Conservation (phyloP, 805 yeast genomes). For the Scheffersomyces amazonensis region DNA sequence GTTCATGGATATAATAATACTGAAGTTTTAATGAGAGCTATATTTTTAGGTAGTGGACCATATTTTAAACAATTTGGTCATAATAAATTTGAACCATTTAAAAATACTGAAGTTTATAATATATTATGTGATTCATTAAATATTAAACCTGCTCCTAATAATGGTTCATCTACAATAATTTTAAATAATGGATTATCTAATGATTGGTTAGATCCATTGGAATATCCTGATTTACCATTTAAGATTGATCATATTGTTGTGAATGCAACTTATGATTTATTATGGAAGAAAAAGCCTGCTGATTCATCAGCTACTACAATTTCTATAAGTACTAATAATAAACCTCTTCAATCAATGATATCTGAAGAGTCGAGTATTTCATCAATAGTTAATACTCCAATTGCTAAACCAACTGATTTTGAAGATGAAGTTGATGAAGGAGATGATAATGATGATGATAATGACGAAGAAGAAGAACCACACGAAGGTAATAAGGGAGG, state of each 20-base stretch:
- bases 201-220: conserved; percentile 46
- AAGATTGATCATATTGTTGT: conserved; percentile 42
- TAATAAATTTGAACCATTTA: conserved; percentile 56
- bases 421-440: not conserved
- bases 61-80: conserved; percentile 46
- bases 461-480: conserved; percentile 15
- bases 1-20: conserved; percentile 84
- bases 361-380: conserved; percentile 20
- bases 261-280: conserved; percentile 51
- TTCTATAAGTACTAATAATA: conserved; percentile 16
- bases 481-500: conserved; percentile 13
- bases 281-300: conserved; percentile 22
- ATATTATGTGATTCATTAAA: conserved; percentile 65
- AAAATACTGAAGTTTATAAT: conserved; percentile 71
- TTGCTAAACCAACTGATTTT: conserved; percentile 28
- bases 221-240: conserved; percentile 52
- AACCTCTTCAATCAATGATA: conserved; percentile 21
- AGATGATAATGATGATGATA: conserved; percentile 9
- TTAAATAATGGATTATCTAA: conserved; percentile 19
- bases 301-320: conserved; percentile 11
- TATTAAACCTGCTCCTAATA: conserved; percentile 52
- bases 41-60: conserved; percentile 81
- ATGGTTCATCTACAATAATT: conserved; percentile 45
- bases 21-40: conserved; percentile 77
- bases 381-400: conserved; percentile 9